phyloP scores from a whole-genome alignment of 495 filamentous ascomycete genomes.

The Alectoria sarmentosa region DNA sequence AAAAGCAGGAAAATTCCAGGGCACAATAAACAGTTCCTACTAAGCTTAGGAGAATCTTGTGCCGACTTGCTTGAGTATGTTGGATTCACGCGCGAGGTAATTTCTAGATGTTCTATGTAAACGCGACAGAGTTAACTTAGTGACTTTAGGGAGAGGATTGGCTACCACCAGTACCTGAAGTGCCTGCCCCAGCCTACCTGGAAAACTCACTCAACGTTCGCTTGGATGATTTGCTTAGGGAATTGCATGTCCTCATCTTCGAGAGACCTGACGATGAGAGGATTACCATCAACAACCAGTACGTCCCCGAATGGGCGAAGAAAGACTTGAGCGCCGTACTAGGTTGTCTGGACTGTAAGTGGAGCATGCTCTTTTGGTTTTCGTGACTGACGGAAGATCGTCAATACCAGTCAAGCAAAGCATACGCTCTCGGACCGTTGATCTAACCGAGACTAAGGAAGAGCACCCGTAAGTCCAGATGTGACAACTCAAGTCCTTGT shows the following conservation, averaged over 20 bases:
- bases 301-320: conserved; percentile 30
- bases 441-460: conserved; percentile 20
- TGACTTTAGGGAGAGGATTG: conserved; percentile 31
- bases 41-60: conserved; percentile 61
- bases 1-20: conserved; percentile 51
- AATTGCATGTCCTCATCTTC: conserved; percentile 42
- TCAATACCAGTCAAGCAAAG: conserved; percentile 26
- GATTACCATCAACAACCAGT: conserved; percentile 31
- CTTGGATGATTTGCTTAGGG: conserved; percentile 49
- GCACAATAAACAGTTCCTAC: conserved; percentile 64
- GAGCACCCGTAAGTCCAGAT: conserved; percentile 31
- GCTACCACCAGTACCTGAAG: conserved; percentile 40
- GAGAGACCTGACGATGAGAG: conserved; percentile 41
- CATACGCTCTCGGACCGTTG: conserved; percentile 23
- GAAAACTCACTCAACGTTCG: conserved; percentile 40
- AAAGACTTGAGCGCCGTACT: conserved; percentile 39
- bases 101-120: conserved; percentile 4
- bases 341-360: conserved; percentile 45
- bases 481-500: neutral
- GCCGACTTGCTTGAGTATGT: conserved; percentile 54
- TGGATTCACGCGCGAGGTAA: conserved; percentile 48
- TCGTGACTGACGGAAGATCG: conserved; percentile 1
- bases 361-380: neutral
- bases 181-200: conserved; percentile 36
- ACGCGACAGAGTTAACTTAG: neutral